Evolutionary conservation across 306 rosid species (phyloP).

Genomic region (Pyrus betulifolia): DNA sequence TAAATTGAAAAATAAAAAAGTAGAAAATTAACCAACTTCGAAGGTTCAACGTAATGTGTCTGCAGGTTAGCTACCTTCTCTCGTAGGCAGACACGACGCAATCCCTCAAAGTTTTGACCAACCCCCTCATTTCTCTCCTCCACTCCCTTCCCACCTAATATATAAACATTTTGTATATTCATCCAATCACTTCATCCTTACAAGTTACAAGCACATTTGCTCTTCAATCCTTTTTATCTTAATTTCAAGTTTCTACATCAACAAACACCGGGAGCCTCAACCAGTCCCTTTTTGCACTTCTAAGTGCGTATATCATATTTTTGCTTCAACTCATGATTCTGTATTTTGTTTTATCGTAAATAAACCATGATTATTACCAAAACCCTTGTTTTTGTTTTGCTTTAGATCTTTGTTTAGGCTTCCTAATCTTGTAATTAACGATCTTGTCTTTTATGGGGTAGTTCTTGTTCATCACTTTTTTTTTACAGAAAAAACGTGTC

Average conservation of each 20-base stretch:
- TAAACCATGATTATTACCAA: background rate
- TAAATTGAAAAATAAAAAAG: background rate
- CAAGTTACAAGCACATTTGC: background rate
- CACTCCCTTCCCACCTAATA: background rate
- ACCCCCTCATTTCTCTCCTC: background rate
- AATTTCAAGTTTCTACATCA: background rate
- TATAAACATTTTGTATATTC: background rate
- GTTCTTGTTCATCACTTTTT: background rate
- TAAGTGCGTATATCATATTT: background rate
- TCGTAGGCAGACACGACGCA: constrained; percentile 5
- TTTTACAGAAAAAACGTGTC: background rate
- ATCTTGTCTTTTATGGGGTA: constrained; percentile 2
- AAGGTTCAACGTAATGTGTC: constrained; percentile 5
- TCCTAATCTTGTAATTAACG: background rate
- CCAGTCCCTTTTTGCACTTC: background rate
- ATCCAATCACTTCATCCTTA: background rate
- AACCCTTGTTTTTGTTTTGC: background rate
- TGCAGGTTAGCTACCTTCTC: constrained; percentile 28
- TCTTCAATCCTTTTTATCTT: background rate
- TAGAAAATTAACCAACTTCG: background rate
- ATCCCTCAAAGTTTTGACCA: constrained; percentile 19
- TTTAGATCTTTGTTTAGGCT: background rate
- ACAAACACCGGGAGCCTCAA: background rate
- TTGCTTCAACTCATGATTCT: background rate
- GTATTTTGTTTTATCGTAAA: background rate